Percentiles rank a stretch among this genome's conserved stretches.
Evolutionary conservation across 495 filamentous ascomycete species (phyloP).

Genomic region (Penicillium ucsense): DNA sequence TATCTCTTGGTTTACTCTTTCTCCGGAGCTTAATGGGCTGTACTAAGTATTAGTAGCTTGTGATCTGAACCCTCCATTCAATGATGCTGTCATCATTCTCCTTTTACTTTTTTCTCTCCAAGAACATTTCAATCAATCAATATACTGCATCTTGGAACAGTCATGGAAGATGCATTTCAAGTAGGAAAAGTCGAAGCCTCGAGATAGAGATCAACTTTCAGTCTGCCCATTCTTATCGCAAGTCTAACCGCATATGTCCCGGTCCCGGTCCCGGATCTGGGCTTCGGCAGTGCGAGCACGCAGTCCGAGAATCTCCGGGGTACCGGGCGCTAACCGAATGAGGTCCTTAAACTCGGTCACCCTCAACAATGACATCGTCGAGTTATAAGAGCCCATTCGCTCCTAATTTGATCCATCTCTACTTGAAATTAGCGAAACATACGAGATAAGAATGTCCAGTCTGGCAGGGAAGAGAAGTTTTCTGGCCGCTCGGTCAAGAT

Average conservation of each 20-base stretch:
- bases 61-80: neutral
- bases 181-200: too few species aligned
- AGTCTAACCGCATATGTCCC: too few species aligned
- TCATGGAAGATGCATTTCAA: too few species aligned
- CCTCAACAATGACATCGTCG: slow-evolving; percentile 8
- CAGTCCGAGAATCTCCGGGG: slow-evolving; percentile 9
- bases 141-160: neutral
- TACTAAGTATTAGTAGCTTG: neutral
- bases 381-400: neutral
- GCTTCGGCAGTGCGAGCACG: too few species aligned
- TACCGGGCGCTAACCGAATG: slow-evolving; percentile 12
- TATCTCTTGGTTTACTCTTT: neutral
- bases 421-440: neutral
- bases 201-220: too few species aligned
- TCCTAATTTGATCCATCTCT: slow-evolving; percentile 3
- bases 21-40: neutral
- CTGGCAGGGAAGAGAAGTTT: slow-evolving; percentile 13
- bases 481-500: slow-evolving; percentile 6
- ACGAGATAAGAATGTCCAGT: slow-evolving; percentile 11
- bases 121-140: neutral
- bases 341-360: slow-evolving; percentile 2
- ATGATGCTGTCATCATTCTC: neutral
- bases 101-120: neutral
- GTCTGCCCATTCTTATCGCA: too few species aligned
- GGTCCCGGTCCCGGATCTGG: too few species aligned